Conservation (phyloP, 2,329 filamentous ascomycete species). For the Aspergillus texensis region DNA sequence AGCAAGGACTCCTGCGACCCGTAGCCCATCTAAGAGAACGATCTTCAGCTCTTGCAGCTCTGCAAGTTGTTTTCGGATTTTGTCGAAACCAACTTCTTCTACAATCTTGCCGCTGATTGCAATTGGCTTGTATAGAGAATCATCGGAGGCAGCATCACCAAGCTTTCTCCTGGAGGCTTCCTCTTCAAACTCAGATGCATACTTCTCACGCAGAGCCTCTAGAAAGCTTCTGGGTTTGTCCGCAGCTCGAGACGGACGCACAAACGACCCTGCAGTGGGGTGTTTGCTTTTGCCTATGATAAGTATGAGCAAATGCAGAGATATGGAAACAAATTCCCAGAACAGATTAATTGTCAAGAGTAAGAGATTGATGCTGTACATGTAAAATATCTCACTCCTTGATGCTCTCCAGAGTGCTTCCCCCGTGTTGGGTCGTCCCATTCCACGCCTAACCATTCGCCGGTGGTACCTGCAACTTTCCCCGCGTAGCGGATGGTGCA, state of each 20-base stretch:
- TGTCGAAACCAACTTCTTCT: conserved; percentile 93
- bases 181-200: conserved; percentile 63
- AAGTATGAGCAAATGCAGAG: conserved; percentile 17
- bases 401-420: conserved; percentile 86
- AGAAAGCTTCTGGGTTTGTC: conserved; percentile 75
- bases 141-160: neutral
- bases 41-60: conserved; percentile 75
- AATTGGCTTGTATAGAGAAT: conserved; percentile 56
- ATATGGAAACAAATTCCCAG: neutral
- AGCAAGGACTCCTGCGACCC: conserved; percentile 53
- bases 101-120: conserved; percentile 79
- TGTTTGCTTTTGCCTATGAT: conserved; percentile 61
- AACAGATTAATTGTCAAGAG: neutral
- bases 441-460: conserved; percentile 90
- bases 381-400: conserved; percentile 76
- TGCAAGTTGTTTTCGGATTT: conserved; percentile 79
- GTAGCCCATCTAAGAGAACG: conserved; percentile 77
- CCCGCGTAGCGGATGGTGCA: conserved; percentile 89
- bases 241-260: conserved; percentile 72
- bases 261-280: conserved; percentile 79
- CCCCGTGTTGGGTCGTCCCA: conserved; percentile 88
- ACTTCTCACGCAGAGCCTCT: conserved; percentile 79
- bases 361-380: conserved; percentile 56
- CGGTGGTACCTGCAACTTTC: conserved; percentile 71
- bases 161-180: conserved; percentile 23